A percentile compares a stretch with the other conserved stretches of the same genome.
phyloP scores from a whole-genome alignment of 257 asterid genomes.

The Orobanche coerulescens region DNA sequence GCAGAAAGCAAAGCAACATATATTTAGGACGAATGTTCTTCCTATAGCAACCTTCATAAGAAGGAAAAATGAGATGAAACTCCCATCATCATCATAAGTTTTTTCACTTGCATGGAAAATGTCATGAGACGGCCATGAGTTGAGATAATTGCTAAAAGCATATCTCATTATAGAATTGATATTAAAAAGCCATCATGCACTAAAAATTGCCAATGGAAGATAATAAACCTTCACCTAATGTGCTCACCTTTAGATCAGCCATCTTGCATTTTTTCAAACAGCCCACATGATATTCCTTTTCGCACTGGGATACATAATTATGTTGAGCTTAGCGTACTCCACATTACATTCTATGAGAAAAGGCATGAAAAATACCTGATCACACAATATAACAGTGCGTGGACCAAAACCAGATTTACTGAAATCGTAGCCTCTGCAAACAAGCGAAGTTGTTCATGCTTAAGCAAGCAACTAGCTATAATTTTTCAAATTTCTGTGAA shows the following conservation, averaged over 20 bases:
- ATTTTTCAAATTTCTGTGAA: neutral
- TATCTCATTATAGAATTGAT: too few species aligned
- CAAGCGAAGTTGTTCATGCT: neutral
- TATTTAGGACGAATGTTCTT: too few species aligned
- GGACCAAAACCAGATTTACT: conserved; percentile 99
- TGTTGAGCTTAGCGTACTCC: conserved; percentile 18
- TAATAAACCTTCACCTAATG: conserved; percentile 3
- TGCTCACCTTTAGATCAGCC: conserved; percentile 87
- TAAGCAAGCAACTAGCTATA: conserved; percentile 6
- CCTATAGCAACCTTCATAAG: too few species aligned
- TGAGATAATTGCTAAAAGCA: too few species aligned
- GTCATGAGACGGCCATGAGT: too few species aligned
- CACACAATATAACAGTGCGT: conserved; percentile 92
- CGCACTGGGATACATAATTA: conserved; percentile 55
- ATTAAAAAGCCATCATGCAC: too few species aligned
- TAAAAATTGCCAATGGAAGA: neutral
- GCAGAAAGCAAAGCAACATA: too few species aligned
- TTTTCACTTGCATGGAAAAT: too few species aligned
- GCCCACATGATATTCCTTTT: conserved; percentile 97
- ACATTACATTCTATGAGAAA: conserved; percentile 4
- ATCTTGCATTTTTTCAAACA: conserved; percentile 84
- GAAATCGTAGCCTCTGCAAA: conserved; percentile 82
- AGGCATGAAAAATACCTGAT: conserved; percentile 63
- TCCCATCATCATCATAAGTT: too few species aligned
- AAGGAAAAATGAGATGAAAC: too few species aligned